Evolutionary conservation across 371 early-diverging fungal genomes (phyloP).

Genomic region (Mortierella sp.): DNA sequence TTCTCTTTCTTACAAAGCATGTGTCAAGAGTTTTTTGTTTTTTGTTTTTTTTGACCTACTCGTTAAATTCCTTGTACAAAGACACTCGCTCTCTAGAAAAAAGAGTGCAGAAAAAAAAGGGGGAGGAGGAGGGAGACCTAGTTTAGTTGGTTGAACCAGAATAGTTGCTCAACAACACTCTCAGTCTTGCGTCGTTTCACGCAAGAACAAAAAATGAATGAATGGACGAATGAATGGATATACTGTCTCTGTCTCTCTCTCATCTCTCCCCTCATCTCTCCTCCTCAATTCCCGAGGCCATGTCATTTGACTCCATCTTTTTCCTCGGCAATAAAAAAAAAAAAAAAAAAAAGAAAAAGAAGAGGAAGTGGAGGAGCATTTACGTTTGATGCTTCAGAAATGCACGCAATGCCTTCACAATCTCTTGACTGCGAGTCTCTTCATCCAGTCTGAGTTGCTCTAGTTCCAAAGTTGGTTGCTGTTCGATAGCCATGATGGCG

Average conservation of each 20-base stretch:
- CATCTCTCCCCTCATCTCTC: too few species aligned
- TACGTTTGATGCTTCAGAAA: constrained; percentile 52
- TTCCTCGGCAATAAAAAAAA: neutral
- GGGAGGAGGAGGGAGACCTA: too few species aligned
- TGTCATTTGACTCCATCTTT: neutral
- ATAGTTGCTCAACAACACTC: neutral
- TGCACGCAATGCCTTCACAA: constrained; percentile 34
- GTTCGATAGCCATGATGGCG: neutral
- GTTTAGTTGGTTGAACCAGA: neutral
- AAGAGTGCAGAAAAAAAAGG: too few species aligned
- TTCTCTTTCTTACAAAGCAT: too few species aligned
- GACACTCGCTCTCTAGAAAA: constrained; percentile 38
- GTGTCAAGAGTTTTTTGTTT: too few species aligned
- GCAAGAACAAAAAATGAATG: too few species aligned
- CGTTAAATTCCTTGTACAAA: constrained; percentile 51
- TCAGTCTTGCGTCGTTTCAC: neutral
- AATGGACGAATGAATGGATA: too few species aligned
- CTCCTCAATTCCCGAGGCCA: too few species aligned
- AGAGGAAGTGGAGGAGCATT: neutral
- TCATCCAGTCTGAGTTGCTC: constrained; percentile 23
- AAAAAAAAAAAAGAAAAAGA: neutral
- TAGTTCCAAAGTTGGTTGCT: neutral
- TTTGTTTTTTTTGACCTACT: too few species aligned
- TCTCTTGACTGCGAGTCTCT: constrained; percentile 40
- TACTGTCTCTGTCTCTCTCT: too few species aligned